Evolutionary conservation across 345 rosid species (phyloP), one percentile per base, ranked within the genome.

Genomic region (Pistacia integerrima): DNA sequence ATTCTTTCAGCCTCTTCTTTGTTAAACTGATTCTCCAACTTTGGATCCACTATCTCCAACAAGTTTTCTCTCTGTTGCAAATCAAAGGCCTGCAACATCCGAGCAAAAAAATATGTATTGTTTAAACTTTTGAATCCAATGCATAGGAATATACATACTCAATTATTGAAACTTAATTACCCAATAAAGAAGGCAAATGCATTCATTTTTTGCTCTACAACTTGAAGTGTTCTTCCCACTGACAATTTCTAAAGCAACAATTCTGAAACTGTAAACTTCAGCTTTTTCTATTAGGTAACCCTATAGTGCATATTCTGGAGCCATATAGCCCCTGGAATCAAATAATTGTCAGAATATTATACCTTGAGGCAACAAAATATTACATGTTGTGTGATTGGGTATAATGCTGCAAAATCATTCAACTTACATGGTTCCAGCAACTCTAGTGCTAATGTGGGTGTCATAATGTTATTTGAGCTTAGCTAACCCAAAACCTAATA

Each of bases 111-210:
- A 22, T 12, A 35, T 25, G 25, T 25, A 25, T 25, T 25, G 25
- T 25, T 25, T 25, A 25, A 25, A 25, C 25, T 25, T 25, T 25
- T 25, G 25, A 25, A 25, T 25, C 25, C 25, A 25, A 25, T 25
- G 25, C 25, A 25, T 25, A 25, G 25, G 25, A 25, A 25, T 25
- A 25, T 25, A 25, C 25, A 25, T 25, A 25, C 20, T 48, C 8
- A 13, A 25, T 25, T 25, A 25, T 25, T 5, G 11, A 5, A 69
- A 11, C 30, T 25, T 25, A 25, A 25, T 74, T 79, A 84, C 87
- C 83, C 79, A 82, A 48, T 84, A 85, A 30, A 84, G 69, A n/a
- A 84, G 83, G 60, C 85, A 84, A 14, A 77, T 67, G 17, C 7
- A 70, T 28, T 75, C 69, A 4, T 74, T 67, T n/a, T 71, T 30